Evolutionary conservation across 2,329 filamentous ascomycete species (phyloP).

Genomic region (Colletotrichum agaves): DNA sequence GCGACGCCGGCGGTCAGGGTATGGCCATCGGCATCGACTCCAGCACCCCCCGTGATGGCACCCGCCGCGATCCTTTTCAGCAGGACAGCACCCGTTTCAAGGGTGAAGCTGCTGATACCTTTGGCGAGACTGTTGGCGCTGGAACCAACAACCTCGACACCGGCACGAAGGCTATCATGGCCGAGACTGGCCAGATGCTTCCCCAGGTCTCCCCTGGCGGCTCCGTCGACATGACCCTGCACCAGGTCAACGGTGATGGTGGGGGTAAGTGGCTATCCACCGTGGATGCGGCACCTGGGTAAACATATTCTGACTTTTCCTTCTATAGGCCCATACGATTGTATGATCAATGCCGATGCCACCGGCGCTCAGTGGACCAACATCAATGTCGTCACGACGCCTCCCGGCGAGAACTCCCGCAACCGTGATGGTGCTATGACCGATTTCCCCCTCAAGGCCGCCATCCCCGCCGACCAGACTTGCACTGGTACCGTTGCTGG

Average conservation of each 20-base stretch:
- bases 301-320: too few species aligned
- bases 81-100: constrained; percentile 72
- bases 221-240: constrained; percentile 69
- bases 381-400: constrained; percentile 65
- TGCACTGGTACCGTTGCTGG: constrained; percentile 71
- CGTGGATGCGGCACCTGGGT: too few species aligned
- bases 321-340: constrained; percentile 61
- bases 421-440: constrained; percentile 54
- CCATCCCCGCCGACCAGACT: constrained; percentile 63
- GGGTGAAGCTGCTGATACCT: constrained; percentile 60
- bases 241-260: constrained; percentile 75
- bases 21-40: constrained; percentile 63
- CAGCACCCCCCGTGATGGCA: constrained; percentile 70
- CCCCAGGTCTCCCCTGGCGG: constrained; percentile 70
- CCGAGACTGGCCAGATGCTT: constrained; percentile 64
- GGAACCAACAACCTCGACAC: constrained; percentile 67
- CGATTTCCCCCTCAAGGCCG: constrained; percentile 65
- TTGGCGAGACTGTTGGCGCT: constrained; percentile 67
- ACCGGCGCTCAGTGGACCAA: constrained; percentile 64
- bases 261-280: constrained; percentile 54
- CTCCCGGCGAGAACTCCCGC: constrained; percentile 61
- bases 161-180: constrained; percentile 68
- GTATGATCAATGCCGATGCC: constrained; percentile 71
- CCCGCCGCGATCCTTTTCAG: constrained; percentile 69
- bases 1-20: constrained; percentile 67